These are phyloP conservation scores for Haplosporangium sp. DNA, from an alignment of 371 early-diverging fungal genomes.

Conservation along the genomic window DNA sequence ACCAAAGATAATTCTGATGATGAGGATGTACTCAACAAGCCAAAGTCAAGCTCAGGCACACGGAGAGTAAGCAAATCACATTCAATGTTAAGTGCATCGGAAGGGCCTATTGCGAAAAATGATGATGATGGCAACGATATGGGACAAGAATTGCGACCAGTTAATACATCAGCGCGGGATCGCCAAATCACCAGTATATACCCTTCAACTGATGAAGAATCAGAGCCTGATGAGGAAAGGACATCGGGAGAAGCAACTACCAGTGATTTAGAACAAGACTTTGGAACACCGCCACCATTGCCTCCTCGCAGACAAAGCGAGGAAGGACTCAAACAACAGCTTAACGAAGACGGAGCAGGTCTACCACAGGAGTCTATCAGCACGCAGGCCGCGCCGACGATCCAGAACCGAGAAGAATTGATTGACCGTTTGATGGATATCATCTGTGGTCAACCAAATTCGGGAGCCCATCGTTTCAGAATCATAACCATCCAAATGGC, in stretches of 20 bases:
- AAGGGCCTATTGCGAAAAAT: neutral
- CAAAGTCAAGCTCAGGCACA: slow-evolving; percentile 5
- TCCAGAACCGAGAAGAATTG: slow-evolving; percentile 41
- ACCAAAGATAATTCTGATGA: slow-evolving; percentile 7
- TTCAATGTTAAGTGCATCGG: slow-evolving; percentile 9
- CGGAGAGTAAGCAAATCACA: slow-evolving; percentile 29
- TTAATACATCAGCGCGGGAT: slow-evolving; percentile 23
- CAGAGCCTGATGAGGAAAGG: neutral
- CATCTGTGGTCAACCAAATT: slow-evolving; percentile 40
- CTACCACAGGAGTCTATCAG: slow-evolving; percentile 17
- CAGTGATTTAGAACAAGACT: neutral
- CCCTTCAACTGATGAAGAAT: slow-evolving; percentile 33
- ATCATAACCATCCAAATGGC: slow-evolving; percentile 51
- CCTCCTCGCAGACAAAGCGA: slow-evolving; percentile 25
- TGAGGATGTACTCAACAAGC: slow-evolving; percentile 8
- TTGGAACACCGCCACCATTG: slow-evolving; percentile 27
- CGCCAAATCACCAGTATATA: slow-evolving; percentile 11
- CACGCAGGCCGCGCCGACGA: slow-evolving; percentile 17
- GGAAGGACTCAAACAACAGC: neutral
- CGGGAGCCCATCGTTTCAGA: slow-evolving; percentile 51
- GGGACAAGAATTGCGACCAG: slow-evolving; percentile 34
- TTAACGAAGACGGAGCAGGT: neutral
- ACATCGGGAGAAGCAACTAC: neutral
- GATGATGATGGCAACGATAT: slow-evolving; percentile 1
- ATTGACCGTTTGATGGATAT: slow-evolving; percentile 49